Conservation (phyloP, 441 rosid genomes). For the Bruguiera hainesii region DNA sequence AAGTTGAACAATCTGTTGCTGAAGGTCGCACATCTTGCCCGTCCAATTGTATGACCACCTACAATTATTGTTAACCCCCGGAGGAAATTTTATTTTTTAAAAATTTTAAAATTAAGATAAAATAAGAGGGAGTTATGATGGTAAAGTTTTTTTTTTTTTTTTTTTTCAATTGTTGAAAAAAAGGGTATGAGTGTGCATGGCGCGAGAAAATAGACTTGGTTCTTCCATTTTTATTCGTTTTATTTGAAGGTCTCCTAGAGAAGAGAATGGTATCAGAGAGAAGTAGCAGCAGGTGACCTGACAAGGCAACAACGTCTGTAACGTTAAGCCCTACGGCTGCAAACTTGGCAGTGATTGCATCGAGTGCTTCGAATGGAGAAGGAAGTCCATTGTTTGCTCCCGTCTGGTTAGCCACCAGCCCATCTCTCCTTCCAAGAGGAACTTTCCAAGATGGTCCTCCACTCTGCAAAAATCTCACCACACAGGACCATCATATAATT, state of each 20-base stretch:
- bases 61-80: no score
- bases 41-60: constrained; percentile 74
- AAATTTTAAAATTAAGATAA: no score
- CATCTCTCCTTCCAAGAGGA: constrained; percentile 60
- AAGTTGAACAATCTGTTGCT: constrained; percentile 49
- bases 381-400: constrained; percentile 42
- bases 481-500: not conserved
- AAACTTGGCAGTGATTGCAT: constrained; percentile 34
- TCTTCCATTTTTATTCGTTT: not conserved
- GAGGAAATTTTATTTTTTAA: no score
- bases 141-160: no score
- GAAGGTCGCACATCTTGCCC: constrained; percentile 45
- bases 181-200: no score
- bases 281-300: constrained; percentile 36
- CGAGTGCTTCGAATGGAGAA: constrained; percentile 36
- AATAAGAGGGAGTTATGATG: no score
- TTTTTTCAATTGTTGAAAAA: no score
- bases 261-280: not conserved
- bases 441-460: constrained; percentile 68
- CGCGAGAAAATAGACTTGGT: no score
- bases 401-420: constrained; percentile 31
- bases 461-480: constrained; percentile 31
- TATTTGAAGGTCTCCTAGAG: not conserved
- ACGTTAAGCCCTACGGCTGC: constrained; percentile 45
- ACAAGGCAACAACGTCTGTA: constrained; percentile 54